phyloP scores from a whole-genome alignment of 257 asterid species.

The Prunella vulgaris region DNA sequence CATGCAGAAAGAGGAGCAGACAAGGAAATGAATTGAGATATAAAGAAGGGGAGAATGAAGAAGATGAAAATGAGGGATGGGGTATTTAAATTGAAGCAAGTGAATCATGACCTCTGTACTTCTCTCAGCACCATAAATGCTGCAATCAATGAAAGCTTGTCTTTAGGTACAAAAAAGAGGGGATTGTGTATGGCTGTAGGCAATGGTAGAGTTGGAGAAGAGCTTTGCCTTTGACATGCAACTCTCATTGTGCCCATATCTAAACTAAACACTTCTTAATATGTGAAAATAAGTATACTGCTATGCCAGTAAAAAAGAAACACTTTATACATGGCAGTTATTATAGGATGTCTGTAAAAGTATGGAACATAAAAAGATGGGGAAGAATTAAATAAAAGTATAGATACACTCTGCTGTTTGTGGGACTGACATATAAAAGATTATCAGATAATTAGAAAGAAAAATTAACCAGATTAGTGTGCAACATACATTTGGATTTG shows the following conservation, averaged over 20 bases:
- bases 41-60: constrained; percentile 14
- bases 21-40: background rate
- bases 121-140: constrained; percentile 25
- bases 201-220: background rate
- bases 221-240: constrained; percentile 23
- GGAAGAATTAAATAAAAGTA: background rate
- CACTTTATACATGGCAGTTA: background rate
- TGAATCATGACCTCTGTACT: constrained; percentile 24
- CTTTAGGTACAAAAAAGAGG: constrained; percentile 7
- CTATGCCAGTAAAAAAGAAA: background rate
- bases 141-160: constrained; percentile 21
- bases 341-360: background rate
- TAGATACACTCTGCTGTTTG: background rate
- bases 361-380: background rate
- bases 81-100: constrained; percentile 25
- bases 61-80: constrained; percentile 3
- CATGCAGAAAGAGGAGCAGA: constrained; percentile 19
- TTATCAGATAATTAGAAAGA: background rate
- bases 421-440: background rate
- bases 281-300: constrained; percentile 8
- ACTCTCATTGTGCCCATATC: constrained; percentile 8
- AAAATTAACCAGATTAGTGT: background rate
- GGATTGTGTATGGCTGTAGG: background rate
- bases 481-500: background rate
- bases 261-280: background rate